These are phyloP conservation scores for Athelia psychrophila DNA, from an alignment of 1,284 basidiomycete genomes.

Conservation along the genomic window DNA sequence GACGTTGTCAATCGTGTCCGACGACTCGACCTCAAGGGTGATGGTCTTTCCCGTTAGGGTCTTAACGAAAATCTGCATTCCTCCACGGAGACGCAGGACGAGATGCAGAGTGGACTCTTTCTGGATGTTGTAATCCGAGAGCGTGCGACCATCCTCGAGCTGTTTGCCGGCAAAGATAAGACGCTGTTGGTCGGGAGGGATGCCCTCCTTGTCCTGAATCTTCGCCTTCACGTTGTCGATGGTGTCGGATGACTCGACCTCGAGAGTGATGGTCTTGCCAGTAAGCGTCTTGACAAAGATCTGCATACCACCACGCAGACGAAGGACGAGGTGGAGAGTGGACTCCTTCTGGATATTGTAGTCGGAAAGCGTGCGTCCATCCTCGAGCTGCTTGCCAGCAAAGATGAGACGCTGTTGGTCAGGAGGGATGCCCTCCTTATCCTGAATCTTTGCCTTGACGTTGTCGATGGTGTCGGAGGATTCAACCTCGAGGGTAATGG, in stretches of 20 bases:
- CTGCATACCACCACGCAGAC: slow-evolving; percentile 72
- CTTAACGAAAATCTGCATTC: slow-evolving; percentile 73
- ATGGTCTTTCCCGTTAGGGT: slow-evolving; percentile 79
- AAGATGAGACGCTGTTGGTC: slow-evolving; percentile 84
- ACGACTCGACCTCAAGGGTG: slow-evolving; percentile 76
- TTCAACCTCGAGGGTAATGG: slow-evolving; percentile 92
- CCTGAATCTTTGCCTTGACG: slow-evolving; percentile 82
- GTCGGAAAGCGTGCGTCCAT: slow-evolving; percentile 81
- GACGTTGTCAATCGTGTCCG: slow-evolving; percentile 75
- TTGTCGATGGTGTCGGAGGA: slow-evolving; percentile 90
- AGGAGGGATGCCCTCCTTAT: slow-evolving; percentile 79
- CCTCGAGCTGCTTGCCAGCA: slow-evolving; percentile 83
- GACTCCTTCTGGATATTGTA: slow-evolving; percentile 79
- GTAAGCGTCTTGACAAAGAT: slow-evolving; percentile 75
- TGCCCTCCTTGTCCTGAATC: slow-evolving; percentile 85
- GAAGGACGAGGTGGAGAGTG: slow-evolving; percentile 68
- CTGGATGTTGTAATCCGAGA: slow-evolving; percentile 79
- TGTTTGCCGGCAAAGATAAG: slow-evolving; percentile 86
- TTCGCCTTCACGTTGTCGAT: slow-evolving; percentile 88
- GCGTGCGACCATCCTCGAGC: slow-evolving; percentile 73
- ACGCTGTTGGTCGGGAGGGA: slow-evolving; percentile 83
- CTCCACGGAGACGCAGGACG: slow-evolving; percentile 47
- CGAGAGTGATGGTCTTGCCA: slow-evolving; percentile 85
- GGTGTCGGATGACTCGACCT: slow-evolving; percentile 88
- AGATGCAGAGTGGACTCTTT: slow-evolving; percentile 66